These are phyloP conservation scores for Nemania abortiva DNA, from an alignment of 2,329 filamentous ascomycete species.

Conservation along the genomic window DNA sequence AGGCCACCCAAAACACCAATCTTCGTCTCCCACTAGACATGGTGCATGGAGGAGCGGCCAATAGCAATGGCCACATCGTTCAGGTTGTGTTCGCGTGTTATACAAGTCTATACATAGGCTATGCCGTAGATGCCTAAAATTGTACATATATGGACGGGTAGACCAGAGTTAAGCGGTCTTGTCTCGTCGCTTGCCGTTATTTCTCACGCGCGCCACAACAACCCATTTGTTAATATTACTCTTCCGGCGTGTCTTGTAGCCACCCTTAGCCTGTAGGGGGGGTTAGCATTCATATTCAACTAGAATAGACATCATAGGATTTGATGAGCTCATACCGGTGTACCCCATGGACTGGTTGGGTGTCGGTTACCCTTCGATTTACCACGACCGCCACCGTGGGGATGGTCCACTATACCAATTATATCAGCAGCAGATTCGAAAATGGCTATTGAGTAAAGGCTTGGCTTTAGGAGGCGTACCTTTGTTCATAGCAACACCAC, in stretches of 20 bases:
- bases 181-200: constrained; percentile 87
- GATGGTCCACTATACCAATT: constrained; percentile 78
- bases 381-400: constrained; percentile 97
- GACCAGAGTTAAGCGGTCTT: constrained; percentile 60
- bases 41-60: background rate
- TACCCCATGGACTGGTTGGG: constrained; percentile 96
- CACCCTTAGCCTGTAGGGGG: constrained; percentile 74
- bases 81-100: constrained; percentile 40
- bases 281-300: constrained; percentile 48
- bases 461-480: constrained; percentile 62
- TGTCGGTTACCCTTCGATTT: constrained; percentile 99
- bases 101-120: constrained; percentile 50
- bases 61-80: constrained; percentile 6
- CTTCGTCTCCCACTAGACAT: background rate
- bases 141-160: constrained; percentile 51
- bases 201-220: constrained; percentile 83
- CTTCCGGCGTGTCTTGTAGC: constrained; percentile 91
- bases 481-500: constrained; percentile 99
- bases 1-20: background rate
- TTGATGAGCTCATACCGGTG: constrained; percentile 75
- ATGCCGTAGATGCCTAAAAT: constrained; percentile 41
- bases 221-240: constrained; percentile 93
- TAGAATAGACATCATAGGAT: constrained; percentile 1
- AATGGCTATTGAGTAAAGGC: constrained; percentile 3
- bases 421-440: constrained; percentile 32